These are phyloP conservation scores for Prunus mume DNA, from an alignment of 306 rosid species.

Conservation along the genomic window DNA sequence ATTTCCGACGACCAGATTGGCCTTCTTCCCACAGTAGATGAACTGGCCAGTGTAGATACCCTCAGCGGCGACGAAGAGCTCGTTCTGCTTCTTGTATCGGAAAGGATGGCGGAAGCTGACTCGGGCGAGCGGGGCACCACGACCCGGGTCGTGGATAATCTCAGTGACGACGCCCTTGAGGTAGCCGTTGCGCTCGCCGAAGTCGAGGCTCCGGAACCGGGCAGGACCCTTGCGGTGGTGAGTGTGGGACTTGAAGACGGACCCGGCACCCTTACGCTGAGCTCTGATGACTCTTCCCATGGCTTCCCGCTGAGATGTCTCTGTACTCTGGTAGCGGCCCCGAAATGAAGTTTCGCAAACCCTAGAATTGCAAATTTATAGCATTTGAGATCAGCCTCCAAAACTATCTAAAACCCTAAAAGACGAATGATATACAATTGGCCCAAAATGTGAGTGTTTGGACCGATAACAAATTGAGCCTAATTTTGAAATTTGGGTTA, in stretches of 20 bases:
- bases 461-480: neutral
- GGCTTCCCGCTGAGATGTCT: neutral
- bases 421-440: neutral
- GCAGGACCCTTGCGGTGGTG: constrained; percentile 27
- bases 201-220: constrained; percentile 19
- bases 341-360: neutral
- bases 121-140: constrained; percentile 14
- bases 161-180: constrained; percentile 26
- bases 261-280: constrained; percentile 26
- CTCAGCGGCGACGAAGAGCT: constrained; percentile 21
- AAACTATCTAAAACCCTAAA: neutral
- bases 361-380: neutral
- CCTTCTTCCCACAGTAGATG: constrained; percentile 20
- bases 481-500: no score
- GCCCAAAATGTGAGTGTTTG: neutral
- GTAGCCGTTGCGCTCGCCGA: constrained; percentile 24
- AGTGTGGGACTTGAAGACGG: constrained; percentile 25
- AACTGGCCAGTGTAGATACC: constrained; percentile 18
- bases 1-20: constrained; percentile 17
- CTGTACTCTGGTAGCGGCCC: neutral
- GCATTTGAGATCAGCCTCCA: no score
- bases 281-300: constrained; percentile 21
- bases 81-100: constrained; percentile 23
- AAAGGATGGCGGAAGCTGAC: constrained; percentile 26
- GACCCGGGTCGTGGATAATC: constrained; percentile 25